Conservation (phyloP, 306 rosid species). For the Senna siamea region DNA sequence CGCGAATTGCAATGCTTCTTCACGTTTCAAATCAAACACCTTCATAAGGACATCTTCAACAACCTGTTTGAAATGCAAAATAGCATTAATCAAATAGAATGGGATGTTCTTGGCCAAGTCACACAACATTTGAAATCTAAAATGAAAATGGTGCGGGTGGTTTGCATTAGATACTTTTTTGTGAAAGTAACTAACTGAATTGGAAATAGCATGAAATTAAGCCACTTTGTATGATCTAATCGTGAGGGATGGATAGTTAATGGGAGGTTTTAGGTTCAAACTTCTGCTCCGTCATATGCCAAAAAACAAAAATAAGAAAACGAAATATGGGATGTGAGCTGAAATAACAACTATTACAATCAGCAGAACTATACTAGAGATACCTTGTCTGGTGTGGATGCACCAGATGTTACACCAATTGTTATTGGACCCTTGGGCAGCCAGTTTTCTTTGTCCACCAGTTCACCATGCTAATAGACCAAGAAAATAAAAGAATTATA, state of each 20-base stretch:
- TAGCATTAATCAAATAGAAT: conserved; percentile 9
- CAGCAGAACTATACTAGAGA: background rate
- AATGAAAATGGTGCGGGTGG: background rate
- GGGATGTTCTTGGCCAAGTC: background rate
- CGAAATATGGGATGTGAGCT: background rate
- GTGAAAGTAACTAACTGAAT: background rate
- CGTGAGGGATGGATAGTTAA: background rate
- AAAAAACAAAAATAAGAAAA: background rate
- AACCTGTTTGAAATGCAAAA: conserved; percentile 51
- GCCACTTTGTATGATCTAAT: background rate
- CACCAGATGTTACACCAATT: conserved; percentile 95
- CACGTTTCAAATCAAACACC: conserved; percentile 79
- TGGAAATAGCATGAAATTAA: background rate
- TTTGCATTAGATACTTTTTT: background rate
- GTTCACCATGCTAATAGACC: conserved; percentile 81
- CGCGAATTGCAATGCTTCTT: conserved; percentile 70
- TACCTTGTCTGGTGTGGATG: conserved; percentile 99
- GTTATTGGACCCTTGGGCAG: conserved; percentile 85
- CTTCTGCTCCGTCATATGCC: background rate
- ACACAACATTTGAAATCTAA: background rate
- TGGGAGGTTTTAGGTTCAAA: background rate
- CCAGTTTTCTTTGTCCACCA: conserved; percentile 91
- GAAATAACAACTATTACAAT: background rate
- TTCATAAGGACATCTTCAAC: conserved; percentile 86
- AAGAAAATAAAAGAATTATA: background rate